Evolutionary conservation across 2,329 filamentous ascomycete genomes (phyloP).

Genomic region (Nothophoma quercina): DNA sequence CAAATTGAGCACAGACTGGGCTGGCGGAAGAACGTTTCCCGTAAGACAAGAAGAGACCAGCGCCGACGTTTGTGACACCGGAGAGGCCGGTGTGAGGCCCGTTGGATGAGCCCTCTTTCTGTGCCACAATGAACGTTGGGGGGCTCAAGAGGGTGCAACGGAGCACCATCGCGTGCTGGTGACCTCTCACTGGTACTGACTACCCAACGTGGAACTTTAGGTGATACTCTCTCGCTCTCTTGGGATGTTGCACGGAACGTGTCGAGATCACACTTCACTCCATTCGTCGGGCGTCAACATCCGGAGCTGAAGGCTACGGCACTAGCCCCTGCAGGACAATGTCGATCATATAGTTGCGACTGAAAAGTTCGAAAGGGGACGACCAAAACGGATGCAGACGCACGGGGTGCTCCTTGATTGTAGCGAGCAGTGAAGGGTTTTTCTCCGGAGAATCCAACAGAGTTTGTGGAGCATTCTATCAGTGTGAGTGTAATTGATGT

Average conservation of each 20-base stretch:
- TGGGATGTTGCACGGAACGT: constrained; percentile 16
- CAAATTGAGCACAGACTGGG: constrained; percentile 8
- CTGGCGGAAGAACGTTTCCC: constrained; percentile 5
- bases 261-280: constrained; percentile 3
- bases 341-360: constrained; percentile 15
- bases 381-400: neutral
- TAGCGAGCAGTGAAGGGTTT: neutral
- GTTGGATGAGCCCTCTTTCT: neutral
- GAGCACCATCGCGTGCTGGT: constrained; percentile 3
- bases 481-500: neutral
- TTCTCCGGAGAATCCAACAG: too few relatives aligned
- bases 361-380: neutral
- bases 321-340: constrained; percentile 13
- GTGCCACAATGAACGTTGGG: constrained; percentile 1
- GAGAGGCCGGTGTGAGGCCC: constrained; percentile 2
- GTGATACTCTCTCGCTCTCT: constrained; percentile 3
- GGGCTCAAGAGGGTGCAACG: neutral
- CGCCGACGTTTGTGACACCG: constrained; percentile 16
- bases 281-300: constrained; percentile 2
- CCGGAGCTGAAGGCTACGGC: neutral
- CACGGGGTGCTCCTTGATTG: constrained; percentile 3
- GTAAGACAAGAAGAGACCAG: neutral
- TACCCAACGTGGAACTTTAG: constrained; percentile 2
- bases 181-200: neutral
- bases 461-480: neutral